Evolutionary conservation across 1,284 basidiomycete genomes (phyloP).

Genomic region (Malassezia slooffiae): DNA sequence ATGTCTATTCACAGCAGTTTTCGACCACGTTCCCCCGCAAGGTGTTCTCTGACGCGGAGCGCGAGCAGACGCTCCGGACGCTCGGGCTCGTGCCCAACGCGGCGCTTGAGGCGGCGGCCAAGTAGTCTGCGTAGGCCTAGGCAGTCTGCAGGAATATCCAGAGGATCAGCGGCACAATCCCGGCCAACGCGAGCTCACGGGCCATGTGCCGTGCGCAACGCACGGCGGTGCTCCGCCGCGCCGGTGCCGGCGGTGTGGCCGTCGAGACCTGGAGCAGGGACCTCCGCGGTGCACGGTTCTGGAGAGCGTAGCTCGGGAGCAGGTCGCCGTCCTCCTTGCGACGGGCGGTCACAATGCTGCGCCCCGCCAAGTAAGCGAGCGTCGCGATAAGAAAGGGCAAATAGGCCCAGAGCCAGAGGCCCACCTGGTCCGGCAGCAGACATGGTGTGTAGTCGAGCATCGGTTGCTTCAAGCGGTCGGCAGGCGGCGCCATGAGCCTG

Average conservation of each 20-base stretch:
- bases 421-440: conserved; percentile 30
- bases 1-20: conserved; percentile 22
- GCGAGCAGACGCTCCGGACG: conserved; percentile 31
- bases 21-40: conserved; percentile 42
- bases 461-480: no score
- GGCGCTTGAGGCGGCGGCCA: conserved; percentile 39
- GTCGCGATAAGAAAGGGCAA: conserved; percentile 18
- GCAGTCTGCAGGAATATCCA: conserved; percentile 6
- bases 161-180: conserved; percentile 1
- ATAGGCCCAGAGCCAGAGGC: conserved; percentile 27
- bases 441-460: conserved; percentile 26
- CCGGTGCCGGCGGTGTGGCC: no score
- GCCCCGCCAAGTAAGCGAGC: conserved; percentile 7
- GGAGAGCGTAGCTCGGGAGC: no score
- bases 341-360: no score
- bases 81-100: conserved; percentile 43
- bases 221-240: no score
- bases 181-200: background rate
- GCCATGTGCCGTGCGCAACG: background rate
- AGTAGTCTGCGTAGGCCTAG: background rate
- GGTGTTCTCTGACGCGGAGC: conserved; percentile 30
- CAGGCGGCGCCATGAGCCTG: conserved; percentile 18
- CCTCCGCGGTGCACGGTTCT: no score
- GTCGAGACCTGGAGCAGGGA: no score
- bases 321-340: no score